Evolutionary conservation across 1,284 basidiomycete species (phyloP), one percentile per base, ranked within the genome.

Genomic region (Tilletia setariae): DNA sequence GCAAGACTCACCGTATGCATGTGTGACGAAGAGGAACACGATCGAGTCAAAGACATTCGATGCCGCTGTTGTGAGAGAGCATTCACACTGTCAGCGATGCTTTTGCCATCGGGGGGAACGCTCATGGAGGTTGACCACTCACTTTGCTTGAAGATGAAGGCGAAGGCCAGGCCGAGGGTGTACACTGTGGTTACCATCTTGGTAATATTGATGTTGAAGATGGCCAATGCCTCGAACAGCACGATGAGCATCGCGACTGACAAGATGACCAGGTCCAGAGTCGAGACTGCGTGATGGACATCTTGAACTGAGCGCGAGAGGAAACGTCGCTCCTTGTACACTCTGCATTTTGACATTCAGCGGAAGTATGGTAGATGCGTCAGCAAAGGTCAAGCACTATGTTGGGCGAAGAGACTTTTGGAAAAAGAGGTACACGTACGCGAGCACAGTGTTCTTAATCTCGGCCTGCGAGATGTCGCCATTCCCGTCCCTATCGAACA

Each of bases 381-480:
- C 35, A 40, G 35, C 35, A 40, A 40, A 11, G 35, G 11, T 11
- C 4, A 11, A 40, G 11, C n/a, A n/a, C n/a, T n/a, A n/a, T n/a
- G n/a, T n/a, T n/a, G 43, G 11, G 23, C 7, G 49, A 21, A 51
- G 49, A 21, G 1, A 15, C 19, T 53, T 23, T 16, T 53, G 30
- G 21, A 59, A 59, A 30, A 32, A 6, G 25, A 16, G 21, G 30
- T 87, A 61, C 6, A 61, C 56, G 28, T 30, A 61, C 64, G 44
- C 47, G 71, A 91, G 83, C 32, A 92, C 82, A 32, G 86, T 87
- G 56, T 87, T 86, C 83, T 91, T 92, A 80, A 92, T 87, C 83
- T 92, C 91, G 40, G 87, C 85, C 65, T 88, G 87, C n/a, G 89
- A 89, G 67, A 92, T 86, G 79, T 92, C 91, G 21, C 90, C 90